Conservation (phyloP, 345 rosid species). For the Populus deltoides region DNA sequence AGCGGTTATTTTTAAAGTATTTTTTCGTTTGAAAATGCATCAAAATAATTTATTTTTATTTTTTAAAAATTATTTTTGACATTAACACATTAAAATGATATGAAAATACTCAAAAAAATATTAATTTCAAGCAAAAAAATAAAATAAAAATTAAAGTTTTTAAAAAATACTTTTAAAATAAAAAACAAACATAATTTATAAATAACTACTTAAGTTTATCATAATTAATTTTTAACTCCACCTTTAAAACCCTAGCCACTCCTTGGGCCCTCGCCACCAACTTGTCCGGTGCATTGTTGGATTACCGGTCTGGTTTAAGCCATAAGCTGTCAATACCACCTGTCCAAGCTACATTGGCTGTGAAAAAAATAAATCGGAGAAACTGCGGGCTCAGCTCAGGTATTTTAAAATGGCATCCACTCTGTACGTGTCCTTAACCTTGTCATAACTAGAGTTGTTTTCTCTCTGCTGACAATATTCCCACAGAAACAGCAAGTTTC, state of each 20-base stretch:
- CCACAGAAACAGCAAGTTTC: not conserved
- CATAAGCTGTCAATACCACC: not conserved
- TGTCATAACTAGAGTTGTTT: not conserved
- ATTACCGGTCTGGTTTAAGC: not conserved
- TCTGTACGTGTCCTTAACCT: not conserved
- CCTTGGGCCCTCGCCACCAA: not conserved
- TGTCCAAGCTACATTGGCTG: not conserved
- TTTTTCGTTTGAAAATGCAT: fast-evolving
- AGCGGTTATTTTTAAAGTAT: fast-evolving
- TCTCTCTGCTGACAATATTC: not conserved
- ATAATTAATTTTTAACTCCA: not conserved
- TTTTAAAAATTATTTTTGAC: no score
- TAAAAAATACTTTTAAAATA: no score
- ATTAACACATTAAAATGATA: fast-evolving
- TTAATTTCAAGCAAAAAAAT: no score
- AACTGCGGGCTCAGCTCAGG: not conserved
- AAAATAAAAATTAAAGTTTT: no score
- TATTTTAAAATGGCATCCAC: not conserved
- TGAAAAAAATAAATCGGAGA: not conserved
- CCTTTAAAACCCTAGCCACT: not conserved
- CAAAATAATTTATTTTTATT: no score
- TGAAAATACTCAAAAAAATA: no score
- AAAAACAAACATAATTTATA: no score
- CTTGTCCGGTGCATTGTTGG: not conserved
- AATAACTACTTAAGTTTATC: no score